Base-by-base conservation (phyloP, 441 rosid genomes). In the Gossypium lobatum region DNA sequence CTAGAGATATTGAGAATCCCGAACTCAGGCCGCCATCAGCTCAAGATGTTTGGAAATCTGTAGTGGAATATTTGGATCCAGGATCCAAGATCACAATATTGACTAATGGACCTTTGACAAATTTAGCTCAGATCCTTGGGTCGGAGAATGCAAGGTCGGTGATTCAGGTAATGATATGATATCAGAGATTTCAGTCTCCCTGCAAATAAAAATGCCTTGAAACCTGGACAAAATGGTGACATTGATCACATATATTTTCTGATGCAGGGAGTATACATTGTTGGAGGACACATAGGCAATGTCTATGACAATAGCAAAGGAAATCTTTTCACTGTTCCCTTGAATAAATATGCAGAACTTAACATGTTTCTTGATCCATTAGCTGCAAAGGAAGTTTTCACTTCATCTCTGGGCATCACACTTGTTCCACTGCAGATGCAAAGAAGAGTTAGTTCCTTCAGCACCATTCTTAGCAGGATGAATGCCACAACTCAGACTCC, bases 31-130 rank as follows among this genome's bases (percentile, higher is more conserved):
- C 92, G 75, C 95, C 91, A 52, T 72, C 76, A 67, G 97, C 93
- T 50, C 72, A 77, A 67, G 96, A 95, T 82, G 78, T 95, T 21
- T 95, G 98, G 97, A 75, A 87, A 2, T 84, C 91, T 2, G 17
- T 79, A 3, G 67, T 81, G 64, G 58, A 78, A 67, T 58, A 82
- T 46, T 64, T 81, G 73, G 79, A 83, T 69, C 80, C 81, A 11
- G 83, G 74, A 70, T 83, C 92, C 14, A 89, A 81, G 81, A 78
- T 95, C 80, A 90, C 90, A 20, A 26, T 91, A 63, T 69, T 95
- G 73, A 90, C 93, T 2, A 90, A 85, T 65, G 99, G 98, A 73
- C 97, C 99, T 16, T 79, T 93, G 82, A 95, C 98, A 34, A 93
- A 68, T 84, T 80, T 95, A 80, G 97, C 97, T 2, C 82, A 82